These are phyloP conservation scores for Aspergillus quadrilineatus DNA, from an alignment of 2,329 filamentous ascomycete species.

Conservation along the genomic window DNA sequence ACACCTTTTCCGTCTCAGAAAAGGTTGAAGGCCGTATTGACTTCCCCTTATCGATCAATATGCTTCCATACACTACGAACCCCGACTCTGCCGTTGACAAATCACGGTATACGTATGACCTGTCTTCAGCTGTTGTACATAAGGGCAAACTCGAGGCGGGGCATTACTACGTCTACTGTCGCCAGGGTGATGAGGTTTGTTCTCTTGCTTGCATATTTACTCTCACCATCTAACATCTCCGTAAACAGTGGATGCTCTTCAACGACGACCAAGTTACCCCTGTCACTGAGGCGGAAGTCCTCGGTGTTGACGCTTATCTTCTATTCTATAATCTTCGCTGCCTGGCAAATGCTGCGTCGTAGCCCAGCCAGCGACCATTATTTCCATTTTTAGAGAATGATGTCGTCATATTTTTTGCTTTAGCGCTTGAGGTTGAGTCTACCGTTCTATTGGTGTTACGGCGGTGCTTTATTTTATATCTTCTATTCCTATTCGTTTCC, in stretches of 20 bases:
- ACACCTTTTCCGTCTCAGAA: conserved; percentile 69
- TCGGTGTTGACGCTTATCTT: conserved; percentile 83
- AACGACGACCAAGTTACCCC: conserved; percentile 91
- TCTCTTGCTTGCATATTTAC: background rate
- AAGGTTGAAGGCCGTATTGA: conserved; percentile 86
- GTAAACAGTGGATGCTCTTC: conserved; percentile 81
- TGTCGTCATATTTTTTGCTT: background rate
- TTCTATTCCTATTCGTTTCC: background rate
- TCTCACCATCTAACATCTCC: background rate
- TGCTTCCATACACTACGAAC: conserved; percentile 82
- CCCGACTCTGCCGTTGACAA: conserved; percentile 42
- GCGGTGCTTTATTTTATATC: background rate
- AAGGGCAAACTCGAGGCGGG: conserved; percentile 90
- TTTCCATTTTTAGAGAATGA: background rate
- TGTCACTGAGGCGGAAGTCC: conserved; percentile 78
- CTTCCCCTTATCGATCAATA: conserved; percentile 83
- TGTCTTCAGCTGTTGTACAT: conserved; percentile 87
- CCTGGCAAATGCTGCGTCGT: conserved; percentile 20
- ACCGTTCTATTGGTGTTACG: background rate
- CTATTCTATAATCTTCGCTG: conserved; percentile 68
- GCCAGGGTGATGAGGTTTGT: conserved; percentile 69
- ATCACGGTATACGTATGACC: conserved; percentile 73
- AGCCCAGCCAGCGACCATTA: background rate
- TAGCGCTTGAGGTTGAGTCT: background rate
- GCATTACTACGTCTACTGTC: conserved; percentile 87